Base-by-base conservation (phyloP, 2,329 filamentous ascomycete genomes). In the Cadophora gregata region DNA sequence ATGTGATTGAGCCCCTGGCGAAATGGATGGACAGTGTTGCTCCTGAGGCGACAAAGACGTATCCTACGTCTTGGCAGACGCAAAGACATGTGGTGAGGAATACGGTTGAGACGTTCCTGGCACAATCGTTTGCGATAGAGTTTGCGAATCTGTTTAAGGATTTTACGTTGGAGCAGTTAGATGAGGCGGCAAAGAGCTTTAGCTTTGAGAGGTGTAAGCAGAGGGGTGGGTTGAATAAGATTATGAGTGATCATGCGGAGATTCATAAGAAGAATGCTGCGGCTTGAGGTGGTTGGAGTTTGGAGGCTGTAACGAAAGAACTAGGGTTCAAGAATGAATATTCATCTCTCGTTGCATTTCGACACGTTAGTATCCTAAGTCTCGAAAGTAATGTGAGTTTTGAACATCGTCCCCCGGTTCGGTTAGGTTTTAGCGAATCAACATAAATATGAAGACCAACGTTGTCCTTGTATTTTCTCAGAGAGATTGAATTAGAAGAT, bases 81-180 rank as follows among this genome's bases (percentile, higher is more conserved):
- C 80, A 85, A 19, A 71, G 83, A 19, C 83, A 86, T 59, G 75
- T 86, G 14, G 50, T 79, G 21, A 77, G 83, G 4, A 73, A 79
- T 14, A 78, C 84, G 70, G 72, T 82, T 69, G 81, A 85, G 73
- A 80, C 80, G 1, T 81, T 83, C 70, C 72, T 88, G 71, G 81
- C 82, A 9, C 81, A 83, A 66, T 84, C 83, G 61, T 78, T 85
- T 65, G 79, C 79, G 6, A 81, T 82, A 74, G 86, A 88, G 73
- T 83, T 86, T 74, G 85, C 85, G 0, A 81, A 82, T 71, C 75
- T 86, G 36, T 89, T 89, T 70, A 75, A 78, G 48, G 83, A 77
- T 3, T 85, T 84, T 78, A 79, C 75, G 0, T 74, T 82, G 62
- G 80, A 82, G 31, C 82, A 88, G 69, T 72, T 89, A 27, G 86